Conservation (phyloP, 108 stramenopile species). For the Cyclotella kingstonii region DNA sequence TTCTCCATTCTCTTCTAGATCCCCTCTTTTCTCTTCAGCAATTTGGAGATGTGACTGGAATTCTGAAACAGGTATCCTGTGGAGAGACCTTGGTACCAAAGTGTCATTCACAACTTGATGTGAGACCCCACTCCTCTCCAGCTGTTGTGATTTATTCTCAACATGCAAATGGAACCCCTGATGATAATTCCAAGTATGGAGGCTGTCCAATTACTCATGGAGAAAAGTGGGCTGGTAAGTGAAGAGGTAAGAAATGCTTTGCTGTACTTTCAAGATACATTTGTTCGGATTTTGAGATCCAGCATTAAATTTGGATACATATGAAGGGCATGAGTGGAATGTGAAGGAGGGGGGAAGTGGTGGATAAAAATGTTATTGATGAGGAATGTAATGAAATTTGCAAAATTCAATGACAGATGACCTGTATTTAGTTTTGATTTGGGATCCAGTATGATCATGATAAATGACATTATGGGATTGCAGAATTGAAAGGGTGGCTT, state of each 20-base stretch:
- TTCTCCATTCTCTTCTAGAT: neutral
- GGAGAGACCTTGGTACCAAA: constrained; percentile 76
- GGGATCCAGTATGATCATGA: too few species aligned
- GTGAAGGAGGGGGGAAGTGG: constrained; percentile 58
- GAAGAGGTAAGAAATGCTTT: constrained; percentile 49
- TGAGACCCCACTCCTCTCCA: constrained; percentile 66
- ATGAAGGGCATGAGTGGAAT: constrained; percentile 76
- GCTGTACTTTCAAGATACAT: constrained; percentile 66
- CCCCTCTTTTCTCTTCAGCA: constrained; percentile 43
- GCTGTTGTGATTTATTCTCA: constrained; percentile 91
- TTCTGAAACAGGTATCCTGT: constrained; percentile 71
- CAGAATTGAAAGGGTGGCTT: too few species aligned
- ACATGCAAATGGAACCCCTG: constrained; percentile 72
- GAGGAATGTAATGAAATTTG: constrained; percentile 29
- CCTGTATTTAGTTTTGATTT: too few species aligned
- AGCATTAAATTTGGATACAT: constrained; percentile 64
- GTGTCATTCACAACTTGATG: constrained; percentile 65
- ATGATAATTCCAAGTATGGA: constrained; percentile 73
- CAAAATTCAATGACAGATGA: constrained; percentile 1
- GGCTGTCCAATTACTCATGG: constrained; percentile 83
- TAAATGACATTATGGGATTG: too few species aligned
- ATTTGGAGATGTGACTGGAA: constrained; percentile 41
- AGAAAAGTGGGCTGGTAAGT: constrained; percentile 76
- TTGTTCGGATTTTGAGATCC: constrained; percentile 60
- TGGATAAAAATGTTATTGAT: constrained; percentile 54